Base-by-base conservation (phyloP, 2,329 filamentous ascomycete genomes). In the Colletotrichum zoysiae region DNA sequence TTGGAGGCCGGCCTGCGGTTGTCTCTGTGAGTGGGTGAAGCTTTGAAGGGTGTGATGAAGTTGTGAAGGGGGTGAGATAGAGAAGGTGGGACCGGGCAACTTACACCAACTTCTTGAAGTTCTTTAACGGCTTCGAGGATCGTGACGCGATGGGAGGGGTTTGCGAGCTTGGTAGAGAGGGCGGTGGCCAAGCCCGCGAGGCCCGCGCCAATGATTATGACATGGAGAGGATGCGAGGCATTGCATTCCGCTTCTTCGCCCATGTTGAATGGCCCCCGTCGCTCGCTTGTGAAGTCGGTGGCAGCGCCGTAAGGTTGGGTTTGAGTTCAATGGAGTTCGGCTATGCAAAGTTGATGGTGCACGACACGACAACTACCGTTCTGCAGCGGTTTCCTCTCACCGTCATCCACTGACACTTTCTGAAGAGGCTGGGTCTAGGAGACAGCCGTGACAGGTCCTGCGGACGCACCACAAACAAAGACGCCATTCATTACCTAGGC, bases 111-210 rank as follows among this genome's bases (percentile, higher is more conserved):
- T 65, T 74, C 74, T 55, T 74, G 74, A 20, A 74, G 74, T 33
- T 76, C 73, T 67, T 74, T 74, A 33, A 71, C 73, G 18, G 73
- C 61, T 35, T 74, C 61, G 66, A 77, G 67, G 48, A 76, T 73
- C 30, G 71, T 76, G 11, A 76, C 67, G 14, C 67, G 48, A 61
- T 73, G 70, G 23, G 70, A 70, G 23, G 70, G 67, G 35, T 71
- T 73, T 11, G 67, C 67, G 23, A 73, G 57, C 51, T 67, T 73
- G 48, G 67, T 73, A 18, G 70, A 50, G 48, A 73, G 60, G 46
- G 67, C 70, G 16, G 70, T 59, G 30, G 70, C 61, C 20, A 73
- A 50, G 30, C 70, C 70, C 35, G 70, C 70, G 38, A 73, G 70
- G 18, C 70, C 70, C 30, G 70, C 70, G 11, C 70, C 70, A n/a